Conservation (phyloP, 2,329 filamentous ascomycete genomes). For the Xylariaceae sp. region DNA sequence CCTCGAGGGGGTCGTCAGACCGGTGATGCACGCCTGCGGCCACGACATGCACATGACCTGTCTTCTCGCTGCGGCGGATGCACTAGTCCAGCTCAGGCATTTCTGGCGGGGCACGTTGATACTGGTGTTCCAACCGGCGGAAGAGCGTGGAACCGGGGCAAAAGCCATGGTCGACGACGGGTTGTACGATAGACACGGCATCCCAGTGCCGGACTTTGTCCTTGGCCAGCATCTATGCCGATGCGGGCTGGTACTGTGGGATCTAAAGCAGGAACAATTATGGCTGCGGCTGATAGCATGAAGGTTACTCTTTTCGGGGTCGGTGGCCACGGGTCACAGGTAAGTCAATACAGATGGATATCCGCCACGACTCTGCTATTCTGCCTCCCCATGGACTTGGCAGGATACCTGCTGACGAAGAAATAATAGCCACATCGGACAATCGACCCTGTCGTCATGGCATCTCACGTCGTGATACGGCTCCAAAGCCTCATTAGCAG, state of each 20-base stretch:
- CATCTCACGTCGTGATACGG: conserved; percentile 34
- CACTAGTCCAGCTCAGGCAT: conserved; percentile 39
- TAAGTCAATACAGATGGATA: not conserved
- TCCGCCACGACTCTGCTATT: no score
- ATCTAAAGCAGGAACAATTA: conserved; percentile 22
- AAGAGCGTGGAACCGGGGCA: conserved; percentile 59
- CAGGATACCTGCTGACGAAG: no score
- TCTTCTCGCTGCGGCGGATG: conserved; percentile 50
- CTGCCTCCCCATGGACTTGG: no score
- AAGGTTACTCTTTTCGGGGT: conserved; percentile 23
- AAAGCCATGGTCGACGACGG: conserved; percentile 35
- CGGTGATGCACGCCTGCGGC: conserved; percentile 64
- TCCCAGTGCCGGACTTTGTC: conserved; percentile 31
- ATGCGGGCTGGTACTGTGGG: conserved; percentile 30
- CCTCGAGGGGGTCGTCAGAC: conserved; percentile 41
- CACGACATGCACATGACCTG: conserved; percentile 61
- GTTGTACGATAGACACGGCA: conserved; percentile 23
- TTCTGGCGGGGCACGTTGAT: conserved; percentile 59
- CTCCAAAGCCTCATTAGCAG: conserved; percentile 31
- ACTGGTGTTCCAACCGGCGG: conserved; percentile 61
- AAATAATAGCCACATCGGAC: conserved; percentile 37
- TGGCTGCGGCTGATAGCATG: conserved; percentile 25
- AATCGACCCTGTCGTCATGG: conserved; percentile 44
- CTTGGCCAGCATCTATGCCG: conserved; percentile 34
- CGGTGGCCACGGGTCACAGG: not conserved